Evolutionary conservation across 2,329 filamentous ascomycete species (phyloP), one percentile per base, ranked within the genome.

Genomic region (Colletotrichum melonis): DNA sequence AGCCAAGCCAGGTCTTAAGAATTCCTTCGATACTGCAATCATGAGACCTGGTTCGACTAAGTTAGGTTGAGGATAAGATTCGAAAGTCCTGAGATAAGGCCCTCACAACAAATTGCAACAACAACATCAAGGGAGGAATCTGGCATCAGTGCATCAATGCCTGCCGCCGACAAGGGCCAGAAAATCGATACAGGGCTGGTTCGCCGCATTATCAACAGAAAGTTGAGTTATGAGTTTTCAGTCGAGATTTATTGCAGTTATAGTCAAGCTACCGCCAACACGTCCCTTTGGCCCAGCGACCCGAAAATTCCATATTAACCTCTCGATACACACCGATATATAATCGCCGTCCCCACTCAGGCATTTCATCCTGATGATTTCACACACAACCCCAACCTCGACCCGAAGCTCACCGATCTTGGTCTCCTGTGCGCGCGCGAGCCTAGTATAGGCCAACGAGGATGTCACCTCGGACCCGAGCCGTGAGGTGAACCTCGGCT

Each of bases 401-500:
- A 5, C 19, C 8, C 7, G 42, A 1, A 49, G 19, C 7, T 49
- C 54, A 12, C 54, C 54, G 14, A 28, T 1, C 54, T 56, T 28
- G 54, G 54, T 56, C 26, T 56, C 22, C 26, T 56, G 22, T 16
- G 22, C 9, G 22, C 54, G 54, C 54, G 54, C 54, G 54, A 56
- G 54, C n/a, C 75, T 82, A 90, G 79, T 90, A 90, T 77, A 90
- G 80, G 59, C 88, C 88, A 74, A 91, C 86, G 28, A 87, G 86
- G 77, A 91, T 90, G 79, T 91, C 89, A 84, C 90, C 89, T 60
- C 88, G 84, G 73, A 91, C 84, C 66, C 89, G 81, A 62, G 90
- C 89, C 22, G 89, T 91, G 75, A 91, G 81, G 79, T 92, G 89
- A 55, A 91, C 87, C 79, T 91, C 89, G 14, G 89, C 89, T 79